Conservation (phyloP, 495 filamentous ascomycete species). For the Talaromyces stipitatus region DNA sequence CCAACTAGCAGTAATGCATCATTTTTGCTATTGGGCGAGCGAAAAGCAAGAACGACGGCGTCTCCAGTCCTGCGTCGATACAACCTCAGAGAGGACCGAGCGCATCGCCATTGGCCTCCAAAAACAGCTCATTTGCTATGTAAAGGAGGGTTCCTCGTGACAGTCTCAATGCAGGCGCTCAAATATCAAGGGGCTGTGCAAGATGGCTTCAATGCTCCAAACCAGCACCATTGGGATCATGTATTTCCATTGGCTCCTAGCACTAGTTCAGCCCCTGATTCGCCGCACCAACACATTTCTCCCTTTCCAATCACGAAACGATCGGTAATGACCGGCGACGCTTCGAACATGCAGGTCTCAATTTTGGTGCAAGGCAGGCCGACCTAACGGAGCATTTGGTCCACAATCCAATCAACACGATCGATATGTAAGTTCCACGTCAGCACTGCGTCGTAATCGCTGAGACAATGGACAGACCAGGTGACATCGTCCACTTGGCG, state of each 20-base stretch:
- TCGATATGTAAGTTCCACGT: not conserved
- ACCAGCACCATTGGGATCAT: not conserved
- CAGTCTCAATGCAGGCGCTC: not conserved
- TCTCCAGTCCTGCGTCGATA: not conserved
- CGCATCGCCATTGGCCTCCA: not conserved
- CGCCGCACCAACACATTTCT: not conserved
- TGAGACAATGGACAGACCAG: not conserved
- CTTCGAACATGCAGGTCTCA: not conserved
- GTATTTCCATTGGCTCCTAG: not conserved
- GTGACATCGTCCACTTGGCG: not conserved
- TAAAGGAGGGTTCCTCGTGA: not conserved
- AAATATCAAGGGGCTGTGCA: not conserved
- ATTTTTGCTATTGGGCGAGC: conserved; percentile 2
- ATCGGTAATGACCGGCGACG: too few species aligned
- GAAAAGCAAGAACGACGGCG: not conserved
- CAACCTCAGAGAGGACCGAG: not conserved
- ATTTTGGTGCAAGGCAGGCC: not conserved
- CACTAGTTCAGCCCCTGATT: not conserved
- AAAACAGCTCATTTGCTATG: not conserved
- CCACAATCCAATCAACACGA: not conserved
- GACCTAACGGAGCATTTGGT: not conserved
- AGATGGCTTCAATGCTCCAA: not conserved
- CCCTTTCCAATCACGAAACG: too few species aligned
- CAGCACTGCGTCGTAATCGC: not conserved
- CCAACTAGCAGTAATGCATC: not conserved